phyloP scores from a whole-genome alignment of 768 basidiomycete species.

The Calocybe cyanea region DNA sequence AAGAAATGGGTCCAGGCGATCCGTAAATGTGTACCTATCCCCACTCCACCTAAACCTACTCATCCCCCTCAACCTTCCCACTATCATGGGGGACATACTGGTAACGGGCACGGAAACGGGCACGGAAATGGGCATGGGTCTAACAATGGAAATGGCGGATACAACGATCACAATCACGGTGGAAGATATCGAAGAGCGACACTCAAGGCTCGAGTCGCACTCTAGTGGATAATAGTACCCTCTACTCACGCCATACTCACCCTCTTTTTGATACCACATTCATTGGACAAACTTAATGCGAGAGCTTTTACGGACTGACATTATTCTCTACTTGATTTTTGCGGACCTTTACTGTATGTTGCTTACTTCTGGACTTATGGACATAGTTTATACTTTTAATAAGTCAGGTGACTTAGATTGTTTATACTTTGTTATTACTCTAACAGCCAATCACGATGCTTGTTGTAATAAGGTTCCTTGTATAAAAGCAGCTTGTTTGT shows the following conservation, averaged over 20 bases:
- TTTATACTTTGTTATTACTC: conserved; percentile 6
- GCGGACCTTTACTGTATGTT: no score
- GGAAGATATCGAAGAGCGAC: conserved; percentile 21
- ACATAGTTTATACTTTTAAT: no score
- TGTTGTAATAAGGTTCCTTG: conserved; percentile 17
- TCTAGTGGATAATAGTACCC: conserved; percentile 19
- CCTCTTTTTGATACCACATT: conserved; percentile 1
- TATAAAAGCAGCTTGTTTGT: conserved; percentile 10
- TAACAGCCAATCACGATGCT: conserved; percentile 17
- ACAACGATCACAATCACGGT: no score
- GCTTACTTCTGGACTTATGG: no score
- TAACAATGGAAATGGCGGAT: no score
- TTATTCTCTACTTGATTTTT: no score
- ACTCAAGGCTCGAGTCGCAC: conserved; percentile 32
- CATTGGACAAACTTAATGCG: conserved; percentile 6
- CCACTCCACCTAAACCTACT: conserved; percentile 28
- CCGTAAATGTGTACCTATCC: conserved; percentile 37
- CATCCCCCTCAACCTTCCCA: conserved; percentile 35
- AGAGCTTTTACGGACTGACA: background rate
- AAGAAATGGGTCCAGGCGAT: conserved; percentile 43
- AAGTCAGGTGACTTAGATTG: no score
- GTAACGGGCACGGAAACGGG: conserved; percentile 1
- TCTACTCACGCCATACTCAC: background rate
- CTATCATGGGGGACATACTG: conserved; percentile 15
- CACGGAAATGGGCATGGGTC: no score